Evolutionary conservation across 2,329 filamentous ascomycete genomes (phyloP).

Genomic region (Xylariales sp.): DNA sequence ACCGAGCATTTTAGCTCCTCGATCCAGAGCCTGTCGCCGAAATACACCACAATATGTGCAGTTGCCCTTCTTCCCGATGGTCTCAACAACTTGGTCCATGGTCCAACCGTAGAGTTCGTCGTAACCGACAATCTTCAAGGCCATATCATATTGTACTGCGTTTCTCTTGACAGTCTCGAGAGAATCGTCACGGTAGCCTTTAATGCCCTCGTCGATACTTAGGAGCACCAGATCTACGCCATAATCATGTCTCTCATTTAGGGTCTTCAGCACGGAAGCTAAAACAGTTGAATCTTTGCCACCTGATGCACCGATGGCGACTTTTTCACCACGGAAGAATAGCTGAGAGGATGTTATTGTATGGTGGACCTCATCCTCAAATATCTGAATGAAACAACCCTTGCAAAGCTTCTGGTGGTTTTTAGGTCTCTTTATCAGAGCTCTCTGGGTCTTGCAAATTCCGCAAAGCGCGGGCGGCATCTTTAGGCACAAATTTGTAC

Average conservation of each 20-base stretch:
- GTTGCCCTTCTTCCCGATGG: conserved; percentile 97
- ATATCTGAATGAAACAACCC: conserved; percentile 84
- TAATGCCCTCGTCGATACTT: conserved; percentile 97
- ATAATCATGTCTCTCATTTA: conserved; percentile 91
- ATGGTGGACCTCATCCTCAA: conserved; percentile 93
- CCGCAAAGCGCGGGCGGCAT: conserved; percentile 86
- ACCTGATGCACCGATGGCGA: conserved; percentile 95
- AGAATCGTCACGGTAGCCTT: conserved; percentile 94
- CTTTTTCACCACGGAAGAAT: conserved; percentile 83
- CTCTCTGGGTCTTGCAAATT: conserved; percentile 79
- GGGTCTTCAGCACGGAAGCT: conserved; percentile 91
- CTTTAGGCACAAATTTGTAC: conserved; percentile 4
- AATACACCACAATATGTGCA: conserved; percentile 99
- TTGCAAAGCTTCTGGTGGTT: conserved; percentile 95
- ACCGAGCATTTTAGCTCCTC: conserved; percentile 85
- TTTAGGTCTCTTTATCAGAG: conserved; percentile 92
- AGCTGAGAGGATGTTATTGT: conserved; percentile 86
- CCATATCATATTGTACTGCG: conserved; percentile 89
- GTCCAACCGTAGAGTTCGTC: conserved; percentile 97
- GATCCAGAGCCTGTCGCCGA: conserved; percentile 89
- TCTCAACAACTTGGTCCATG: conserved; percentile 98
- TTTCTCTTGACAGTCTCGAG: conserved; percentile 97
- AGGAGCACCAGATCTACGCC: conserved; percentile 86
- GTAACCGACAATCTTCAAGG: conserved; percentile 91
- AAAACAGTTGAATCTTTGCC: conserved; percentile 98